These are phyloP conservation scores for Aspergillus hiratsukae DNA, from an alignment of 2,329 filamentous ascomycete species.

Conservation along the genomic window DNA sequence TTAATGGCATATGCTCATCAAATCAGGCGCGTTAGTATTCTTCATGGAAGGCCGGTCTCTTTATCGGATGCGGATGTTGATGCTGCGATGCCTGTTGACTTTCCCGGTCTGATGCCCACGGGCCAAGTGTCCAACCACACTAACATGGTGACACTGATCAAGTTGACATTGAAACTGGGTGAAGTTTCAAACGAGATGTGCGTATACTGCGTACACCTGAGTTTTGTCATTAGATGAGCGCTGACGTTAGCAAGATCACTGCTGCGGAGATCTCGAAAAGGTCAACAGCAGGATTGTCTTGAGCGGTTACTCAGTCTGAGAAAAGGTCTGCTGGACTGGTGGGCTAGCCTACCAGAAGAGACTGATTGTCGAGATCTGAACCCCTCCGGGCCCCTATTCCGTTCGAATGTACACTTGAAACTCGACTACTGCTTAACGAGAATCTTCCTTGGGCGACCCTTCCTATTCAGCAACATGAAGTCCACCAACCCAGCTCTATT, in stretches of 20 bases:
- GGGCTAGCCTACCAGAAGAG: slow-evolving; percentile 36
- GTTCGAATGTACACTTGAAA: slow-evolving; percentile 49
- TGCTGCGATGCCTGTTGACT: slow-evolving; percentile 48
- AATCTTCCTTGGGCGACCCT: slow-evolving; percentile 52
- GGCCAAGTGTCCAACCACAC: slow-evolving; percentile 42
- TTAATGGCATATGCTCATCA: slow-evolving; percentile 2
- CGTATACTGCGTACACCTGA: slow-evolving; percentile 18
- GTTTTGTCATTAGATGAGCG: neutral
- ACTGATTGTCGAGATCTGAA: slow-evolving; percentile 40
- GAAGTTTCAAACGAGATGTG: slow-evolving; percentile 41
- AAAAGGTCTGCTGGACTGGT: slow-evolving; percentile 41
- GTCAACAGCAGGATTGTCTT: slow-evolving; percentile 38
- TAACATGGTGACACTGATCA: slow-evolving; percentile 47
- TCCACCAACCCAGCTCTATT: slow-evolving; percentile 20
- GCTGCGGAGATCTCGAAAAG: slow-evolving; percentile 36
- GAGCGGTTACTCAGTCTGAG: slow-evolving; percentile 37
- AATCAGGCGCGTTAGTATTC: slow-evolving; percentile 50
- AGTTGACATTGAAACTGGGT: slow-evolving; percentile 39
- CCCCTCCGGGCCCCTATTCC: slow-evolving; percentile 40
- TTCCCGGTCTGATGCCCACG: slow-evolving; percentile 41
- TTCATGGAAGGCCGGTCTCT: slow-evolving; percentile 54
- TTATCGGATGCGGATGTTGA: slow-evolving; percentile 52
- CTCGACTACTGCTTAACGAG: slow-evolving; percentile 52
- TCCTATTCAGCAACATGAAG: slow-evolving; percentile 44
- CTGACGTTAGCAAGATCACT: slow-evolving; percentile 27